These are phyloP conservation scores for Saprolegnia diclina DNA, from an alignment of 352 stramenopile genomes.

Conservation along the genomic window DNA sequence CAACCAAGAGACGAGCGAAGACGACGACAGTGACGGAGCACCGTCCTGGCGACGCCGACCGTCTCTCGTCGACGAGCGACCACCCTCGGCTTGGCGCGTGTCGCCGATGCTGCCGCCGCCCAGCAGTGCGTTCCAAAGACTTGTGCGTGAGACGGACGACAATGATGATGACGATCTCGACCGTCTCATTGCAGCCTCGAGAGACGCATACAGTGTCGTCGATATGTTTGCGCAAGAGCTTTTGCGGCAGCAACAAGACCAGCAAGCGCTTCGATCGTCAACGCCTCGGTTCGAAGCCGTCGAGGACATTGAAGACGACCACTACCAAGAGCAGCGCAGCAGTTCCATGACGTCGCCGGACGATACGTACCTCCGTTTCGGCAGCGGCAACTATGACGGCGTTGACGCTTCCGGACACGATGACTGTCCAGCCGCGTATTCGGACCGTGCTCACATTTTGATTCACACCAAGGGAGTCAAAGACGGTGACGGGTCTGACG, in stretches of 20 bases:
- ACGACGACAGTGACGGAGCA: neutral
- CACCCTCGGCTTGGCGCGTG: neutral
- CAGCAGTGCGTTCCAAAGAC: too few species aligned
- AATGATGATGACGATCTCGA: conserved; percentile 3
- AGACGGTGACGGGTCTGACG: too few species aligned
- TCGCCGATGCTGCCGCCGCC: too few species aligned
- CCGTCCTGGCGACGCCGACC: neutral
- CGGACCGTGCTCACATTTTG: too few species aligned
- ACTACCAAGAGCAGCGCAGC: too few species aligned
- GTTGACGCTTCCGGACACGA: too few species aligned
- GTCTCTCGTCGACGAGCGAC: neutral
- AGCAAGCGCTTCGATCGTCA: neutral
- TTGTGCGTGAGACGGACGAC: too few species aligned
- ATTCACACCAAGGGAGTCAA: too few species aligned
- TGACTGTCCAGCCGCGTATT: too few species aligned
- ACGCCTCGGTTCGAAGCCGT: neutral
- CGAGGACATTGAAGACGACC: neutral
- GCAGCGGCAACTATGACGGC: too few species aligned
- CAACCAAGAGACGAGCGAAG: neutral
- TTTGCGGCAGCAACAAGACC: conserved; percentile 10
- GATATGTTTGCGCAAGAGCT: conserved; percentile 22
- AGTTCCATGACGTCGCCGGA: too few species aligned
- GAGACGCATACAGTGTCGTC: conserved; percentile 25
- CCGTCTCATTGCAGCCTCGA: neutral
- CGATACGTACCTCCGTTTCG: too few species aligned